A percentile compares a stretch with the other conserved stretches of the same genome.
Evolutionary conservation across 331 rosid genomes (phyloP).

Genomic region (Cydonia oblonga): DNA sequence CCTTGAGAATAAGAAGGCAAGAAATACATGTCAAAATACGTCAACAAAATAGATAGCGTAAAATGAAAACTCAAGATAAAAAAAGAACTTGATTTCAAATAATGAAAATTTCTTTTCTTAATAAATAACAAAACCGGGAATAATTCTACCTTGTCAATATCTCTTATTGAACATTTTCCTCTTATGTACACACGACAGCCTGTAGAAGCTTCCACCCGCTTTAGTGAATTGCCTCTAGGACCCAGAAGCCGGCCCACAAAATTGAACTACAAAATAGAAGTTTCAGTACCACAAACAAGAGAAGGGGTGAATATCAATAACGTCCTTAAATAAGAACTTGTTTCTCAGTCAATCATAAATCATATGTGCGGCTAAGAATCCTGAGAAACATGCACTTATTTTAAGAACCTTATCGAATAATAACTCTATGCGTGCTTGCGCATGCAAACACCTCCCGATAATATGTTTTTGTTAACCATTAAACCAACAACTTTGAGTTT

Average conservation of each 20-base stretch:
- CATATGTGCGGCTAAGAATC: neutral
- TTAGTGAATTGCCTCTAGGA: conserved; percentile 91
- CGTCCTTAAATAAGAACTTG: no score
- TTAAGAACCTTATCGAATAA: neutral
- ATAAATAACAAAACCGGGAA: neutral
- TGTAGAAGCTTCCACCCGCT: conserved; percentile 87
- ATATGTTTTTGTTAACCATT: neutral
- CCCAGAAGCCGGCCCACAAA: conserved; percentile 96
- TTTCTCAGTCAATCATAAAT: no score
- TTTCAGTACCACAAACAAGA: conserved; percentile 11
- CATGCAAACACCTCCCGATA: neutral
- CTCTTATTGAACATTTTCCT: conserved; percentile 94
- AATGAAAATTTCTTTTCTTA: neutral
- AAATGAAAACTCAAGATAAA: neutral
- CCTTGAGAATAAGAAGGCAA: conserved; percentile 32
- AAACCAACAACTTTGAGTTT: neutral
- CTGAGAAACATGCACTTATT: neutral
- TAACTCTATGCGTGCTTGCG: neutral
- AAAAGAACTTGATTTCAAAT: neutral
- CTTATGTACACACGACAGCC: conserved; percentile 93
- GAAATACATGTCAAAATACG: conserved; percentile 8
- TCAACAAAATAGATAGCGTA: neutral
- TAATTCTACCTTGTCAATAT: conserved; percentile 64
- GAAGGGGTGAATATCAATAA: neutral
- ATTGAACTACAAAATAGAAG: conserved; percentile 54